Evolutionary conservation across 2,329 filamentous ascomycete genomes (phyloP), one percentile per base, ranked within the genome.

Genomic region (Fusarium sororula): DNA sequence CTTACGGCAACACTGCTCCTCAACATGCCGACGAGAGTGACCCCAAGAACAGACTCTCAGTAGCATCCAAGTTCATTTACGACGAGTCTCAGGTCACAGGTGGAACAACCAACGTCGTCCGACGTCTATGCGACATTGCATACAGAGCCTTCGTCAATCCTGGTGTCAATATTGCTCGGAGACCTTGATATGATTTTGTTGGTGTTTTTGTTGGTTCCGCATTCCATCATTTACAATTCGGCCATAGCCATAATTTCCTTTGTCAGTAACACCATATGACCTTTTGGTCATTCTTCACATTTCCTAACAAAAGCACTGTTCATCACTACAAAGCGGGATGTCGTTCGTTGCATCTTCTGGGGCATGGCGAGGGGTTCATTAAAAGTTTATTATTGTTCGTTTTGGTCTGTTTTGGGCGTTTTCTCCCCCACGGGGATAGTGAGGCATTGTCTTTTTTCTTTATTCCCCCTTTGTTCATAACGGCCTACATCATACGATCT

Each of bases 61-160:
- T 93, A 24, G 92, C 92, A 6, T 90, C 91, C 76, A 91, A 90
- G 79, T 93, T 94, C 77, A 88, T 94, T 35, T 86, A 90, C 66
- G 87, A 91, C 69, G 90, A 93, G 79, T 87, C 90, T 14, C 86
- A 87, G 62, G 87, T 85, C 30, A 84, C 88, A 18, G 90, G 90
- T n/a, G 92, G 91, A n/a, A 93, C 91, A 4, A 94, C 90, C 4
- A 93, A 94, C 71, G 90, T 93, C 54, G 89, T 93, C 60, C 90
- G 92, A 70, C 88, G 91, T n/a, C 85, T 94, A 63, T 90, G 91
- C 74, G 90, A 92, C 68, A 88, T 94, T 80, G 91, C 91, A 7
- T 85, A 88, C 32, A 85, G 90, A 69, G 90, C 90, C 26, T 91
- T 88, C 74, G 85, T 90, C 63, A 83, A 83, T 38, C 88, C 87